Percentiles rank a stretch among this genome's conserved stretches.
phyloP scores from a whole-genome alignment of 345 rosid species.

The thale cress (Arabidopsis thaliana) region DNA sequence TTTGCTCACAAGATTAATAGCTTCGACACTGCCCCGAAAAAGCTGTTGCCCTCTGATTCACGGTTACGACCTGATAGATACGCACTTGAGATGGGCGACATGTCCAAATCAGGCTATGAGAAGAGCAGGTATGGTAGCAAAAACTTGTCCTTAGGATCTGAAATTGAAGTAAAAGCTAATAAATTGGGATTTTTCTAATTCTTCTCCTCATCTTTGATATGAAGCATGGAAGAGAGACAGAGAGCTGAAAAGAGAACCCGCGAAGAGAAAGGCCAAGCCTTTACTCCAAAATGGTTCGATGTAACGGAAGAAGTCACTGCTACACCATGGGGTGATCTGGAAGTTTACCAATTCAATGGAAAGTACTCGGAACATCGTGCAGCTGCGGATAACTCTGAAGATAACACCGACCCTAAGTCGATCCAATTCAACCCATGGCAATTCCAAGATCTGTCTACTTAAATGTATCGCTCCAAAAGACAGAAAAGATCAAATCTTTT shows the following conservation, averaged over 20 bases:
- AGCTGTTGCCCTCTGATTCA: constrained; percentile 81
- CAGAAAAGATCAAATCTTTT: constrained; percentile 25
- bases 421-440: constrained; percentile 80
- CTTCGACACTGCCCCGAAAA: constrained; percentile 84
- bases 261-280: constrained; percentile 64
- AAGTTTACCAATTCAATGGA: constrained; percentile 78
- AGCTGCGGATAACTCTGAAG: constrained; percentile 54
- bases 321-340: constrained; percentile 93
- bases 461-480: constrained; percentile 21
- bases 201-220: constrained; percentile 4
- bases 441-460: constrained; percentile 49
- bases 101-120: constrained; percentile 70
- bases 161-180: neutral
- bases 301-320: constrained; percentile 60
- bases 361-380: constrained; percentile 63
- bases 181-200: neutral
- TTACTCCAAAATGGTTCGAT: constrained; percentile 77
- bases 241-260: constrained; percentile 78
- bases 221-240: constrained; percentile 63
- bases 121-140: constrained; percentile 70
- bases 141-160: constrained; percentile 5
- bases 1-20: constrained; percentile 91
- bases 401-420: constrained; percentile 49
- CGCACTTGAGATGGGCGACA: constrained; percentile 79
- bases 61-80: constrained; percentile 84